Conservation (phyloP, 2,329 filamentous ascomycete genomes). For the Ophiostoma novo-ulmi region DNA sequence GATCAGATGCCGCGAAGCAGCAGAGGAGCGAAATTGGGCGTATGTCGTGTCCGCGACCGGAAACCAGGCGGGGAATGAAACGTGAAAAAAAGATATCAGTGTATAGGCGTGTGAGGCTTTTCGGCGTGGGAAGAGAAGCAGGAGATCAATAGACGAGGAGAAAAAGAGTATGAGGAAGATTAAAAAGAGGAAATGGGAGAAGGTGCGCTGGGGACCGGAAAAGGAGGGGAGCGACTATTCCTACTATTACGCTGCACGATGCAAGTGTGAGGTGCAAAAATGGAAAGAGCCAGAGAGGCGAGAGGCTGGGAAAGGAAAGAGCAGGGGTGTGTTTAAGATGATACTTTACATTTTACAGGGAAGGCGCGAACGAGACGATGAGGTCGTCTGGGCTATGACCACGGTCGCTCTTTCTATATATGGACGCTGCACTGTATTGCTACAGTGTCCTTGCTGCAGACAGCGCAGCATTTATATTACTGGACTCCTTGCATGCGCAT, state of each 20-base stretch:
- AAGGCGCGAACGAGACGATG: constrained; percentile 13
- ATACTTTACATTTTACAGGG: background rate
- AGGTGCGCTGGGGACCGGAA: background rate
- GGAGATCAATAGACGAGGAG: background rate
- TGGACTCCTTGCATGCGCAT: constrained; percentile 15
- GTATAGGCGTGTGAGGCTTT: background rate
- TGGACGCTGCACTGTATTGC: constrained; percentile 3
- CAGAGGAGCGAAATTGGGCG: background rate
- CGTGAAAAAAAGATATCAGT: background rate
- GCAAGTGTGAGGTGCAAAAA: constrained; percentile 14
- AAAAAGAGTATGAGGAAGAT: background rate
- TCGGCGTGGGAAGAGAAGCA: background rate
- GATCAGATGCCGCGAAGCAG: background rate
- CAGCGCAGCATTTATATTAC: constrained; percentile 12
- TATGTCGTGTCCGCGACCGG: background rate
- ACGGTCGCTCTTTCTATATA: constrained; percentile 7
- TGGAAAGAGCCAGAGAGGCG: constrained; percentile 16
- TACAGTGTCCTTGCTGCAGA: background rate
- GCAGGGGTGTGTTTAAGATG: constrained; percentile 12
- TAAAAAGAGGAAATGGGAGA: background rate
- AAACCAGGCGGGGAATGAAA: background rate
- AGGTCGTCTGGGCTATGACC: background rate
- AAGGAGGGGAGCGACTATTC: constrained; percentile 11
- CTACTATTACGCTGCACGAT: constrained; percentile 18
- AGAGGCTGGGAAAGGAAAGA: constrained; percentile 22